Evolutionary conservation across 345 rosid species (phyloP).

Genomic region (Atalantia buxifolia): DNA sequence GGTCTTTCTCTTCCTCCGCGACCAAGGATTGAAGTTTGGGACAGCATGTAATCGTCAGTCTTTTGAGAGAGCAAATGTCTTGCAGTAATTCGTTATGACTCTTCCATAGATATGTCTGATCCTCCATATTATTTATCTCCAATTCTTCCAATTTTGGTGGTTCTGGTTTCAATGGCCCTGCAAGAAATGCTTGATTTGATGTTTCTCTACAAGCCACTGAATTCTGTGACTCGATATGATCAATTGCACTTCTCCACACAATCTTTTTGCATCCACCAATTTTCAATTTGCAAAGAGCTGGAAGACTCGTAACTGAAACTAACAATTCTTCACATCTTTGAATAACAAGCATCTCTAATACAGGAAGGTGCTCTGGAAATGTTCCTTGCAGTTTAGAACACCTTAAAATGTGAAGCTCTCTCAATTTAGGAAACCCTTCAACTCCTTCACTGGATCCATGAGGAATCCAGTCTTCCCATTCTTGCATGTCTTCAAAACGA

Average conservation of each 20-base stretch:
- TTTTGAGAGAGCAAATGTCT: neutral
- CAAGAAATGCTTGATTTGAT: neutral
- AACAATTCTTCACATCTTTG: neutral
- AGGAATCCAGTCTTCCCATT: constrained; percentile 33
- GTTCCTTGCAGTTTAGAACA: constrained; percentile 20
- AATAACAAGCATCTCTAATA: constrained; percentile 7
- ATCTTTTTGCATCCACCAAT: constrained; percentile 7
- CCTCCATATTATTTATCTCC: too few species aligned
- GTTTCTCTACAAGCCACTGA: neutral
- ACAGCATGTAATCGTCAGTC: rapidly evolving
- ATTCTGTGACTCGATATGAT: neutral
- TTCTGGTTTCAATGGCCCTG: neutral
- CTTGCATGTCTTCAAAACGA: constrained; percentile 15
- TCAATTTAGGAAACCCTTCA: constrained; percentile 27
- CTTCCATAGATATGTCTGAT: neutral
- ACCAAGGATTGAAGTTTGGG: neutral
- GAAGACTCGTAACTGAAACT: neutral
- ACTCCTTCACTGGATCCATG: neutral
- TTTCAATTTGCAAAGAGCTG: neutral
- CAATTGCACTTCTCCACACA: neutral
- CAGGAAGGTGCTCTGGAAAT: constrained; percentile 19
- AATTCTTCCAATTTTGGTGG: neutral
- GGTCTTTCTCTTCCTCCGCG: too few species aligned
- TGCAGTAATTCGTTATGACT: neutral
- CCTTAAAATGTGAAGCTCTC: constrained; percentile 19